Conservation (phyloP, 2,329 filamentous ascomycete species). For the Aspergillus pseudoglaucus region DNA sequence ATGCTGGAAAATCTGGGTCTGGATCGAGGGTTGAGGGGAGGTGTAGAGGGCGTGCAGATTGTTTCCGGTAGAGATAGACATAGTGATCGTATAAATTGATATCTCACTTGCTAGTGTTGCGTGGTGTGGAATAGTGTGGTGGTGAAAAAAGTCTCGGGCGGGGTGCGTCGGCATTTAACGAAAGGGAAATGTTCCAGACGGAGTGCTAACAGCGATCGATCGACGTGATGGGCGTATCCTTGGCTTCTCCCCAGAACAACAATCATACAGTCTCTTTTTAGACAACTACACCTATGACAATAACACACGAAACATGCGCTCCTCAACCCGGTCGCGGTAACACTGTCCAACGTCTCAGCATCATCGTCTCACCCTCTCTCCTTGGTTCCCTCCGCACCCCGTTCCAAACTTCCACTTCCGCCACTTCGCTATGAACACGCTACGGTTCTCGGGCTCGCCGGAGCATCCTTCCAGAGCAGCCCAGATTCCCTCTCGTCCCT, state of each 20-base stretch:
- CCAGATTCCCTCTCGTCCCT: conserved; percentile 14
- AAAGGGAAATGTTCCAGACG: too few species aligned
- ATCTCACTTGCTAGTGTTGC: background rate
- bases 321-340: background rate
- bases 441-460: conserved; percentile 6
- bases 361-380: background rate
- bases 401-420: conserved; percentile 2
- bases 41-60: conserved; percentile 22
- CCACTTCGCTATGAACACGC: conserved; percentile 9
- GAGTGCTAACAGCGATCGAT: too few species aligned
- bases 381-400: background rate
- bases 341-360: background rate
- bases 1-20: conserved; percentile 29
- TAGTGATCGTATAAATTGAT: conserved; percentile 1
- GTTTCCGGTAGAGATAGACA: conserved; percentile 3
- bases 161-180: background rate
- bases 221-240: too few species aligned
- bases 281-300: too few species aligned
- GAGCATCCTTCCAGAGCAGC: conserved; percentile 14
- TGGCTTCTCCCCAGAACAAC: too few species aligned
- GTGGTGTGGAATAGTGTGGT: background rate
- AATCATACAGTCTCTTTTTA: too few species aligned
- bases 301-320: too few species aligned
- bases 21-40: conserved; percentile 20
- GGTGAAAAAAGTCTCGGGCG: conserved; percentile 3